Evolutionary conservation across 2,329 filamentous ascomycete species (phyloP).

Genomic region (Periconia macrospinosa): DNA sequence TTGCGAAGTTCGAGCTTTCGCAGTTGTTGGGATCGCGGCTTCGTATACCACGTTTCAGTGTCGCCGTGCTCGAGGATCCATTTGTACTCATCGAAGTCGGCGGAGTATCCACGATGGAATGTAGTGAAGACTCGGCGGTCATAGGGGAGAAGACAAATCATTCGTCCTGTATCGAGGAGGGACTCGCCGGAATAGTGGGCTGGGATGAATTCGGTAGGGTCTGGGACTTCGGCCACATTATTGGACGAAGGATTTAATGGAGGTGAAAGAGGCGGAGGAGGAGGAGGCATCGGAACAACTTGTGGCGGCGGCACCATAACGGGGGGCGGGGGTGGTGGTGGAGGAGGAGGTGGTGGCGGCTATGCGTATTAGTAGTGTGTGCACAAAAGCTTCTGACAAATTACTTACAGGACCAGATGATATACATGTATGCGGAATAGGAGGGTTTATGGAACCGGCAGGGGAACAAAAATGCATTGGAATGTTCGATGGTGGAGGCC

Average conservation of each 20-base stretch:
- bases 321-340: conserved; percentile 16
- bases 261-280: conserved; percentile 7
- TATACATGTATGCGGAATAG: neutral
- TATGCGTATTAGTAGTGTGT: neutral
- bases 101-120: conserved; percentile 20
- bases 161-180: conserved; percentile 11
- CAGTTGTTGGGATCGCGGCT: conserved; percentile 19
- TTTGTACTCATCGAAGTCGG: conserved; percentile 30
- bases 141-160: conserved; percentile 25
- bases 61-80: conserved; percentile 32
- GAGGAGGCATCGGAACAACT: conserved; percentile 14
- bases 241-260: conserved; percentile 6
- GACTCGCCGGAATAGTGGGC: conserved; percentile 22
- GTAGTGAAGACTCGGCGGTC: conserved; percentile 27
- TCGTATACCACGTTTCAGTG: conserved; percentile 35
- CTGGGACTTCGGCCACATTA: conserved; percentile 10
- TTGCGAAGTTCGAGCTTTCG: conserved; percentile 8
- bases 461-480: neutral
- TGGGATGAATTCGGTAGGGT: conserved; percentile 21
- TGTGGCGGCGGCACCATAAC: conserved; percentile 5
- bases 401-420: neutral
- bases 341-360: conserved; percentile 2
- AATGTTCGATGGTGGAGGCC: neutral
- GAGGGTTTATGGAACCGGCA: too few relatives aligned
- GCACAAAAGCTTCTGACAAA: neutral